These are phyloP conservation scores for Fusarium metavorans DNA, from an alignment of 2,329 filamentous ascomycete genomes.

Conservation along the genomic window DNA sequence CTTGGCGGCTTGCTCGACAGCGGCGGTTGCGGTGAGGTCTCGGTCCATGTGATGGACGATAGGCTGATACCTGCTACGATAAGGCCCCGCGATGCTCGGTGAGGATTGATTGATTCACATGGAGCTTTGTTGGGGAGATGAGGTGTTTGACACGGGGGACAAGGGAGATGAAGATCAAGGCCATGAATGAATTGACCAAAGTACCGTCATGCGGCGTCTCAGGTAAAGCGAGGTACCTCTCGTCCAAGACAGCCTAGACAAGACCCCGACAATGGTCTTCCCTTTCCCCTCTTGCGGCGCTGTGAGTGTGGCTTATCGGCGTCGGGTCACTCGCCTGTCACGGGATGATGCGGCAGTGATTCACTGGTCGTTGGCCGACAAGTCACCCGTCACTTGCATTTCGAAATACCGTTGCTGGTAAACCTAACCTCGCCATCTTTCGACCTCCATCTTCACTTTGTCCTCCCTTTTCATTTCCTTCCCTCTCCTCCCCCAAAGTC, in stretches of 20 bases:
- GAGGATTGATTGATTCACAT: conserved; percentile 11
- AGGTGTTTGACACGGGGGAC: conserved; percentile 11
- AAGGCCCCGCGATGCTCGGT: conserved; percentile 37
- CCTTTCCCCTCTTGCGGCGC: conserved; percentile 1
- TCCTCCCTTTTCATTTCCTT: conserved; percentile 7
- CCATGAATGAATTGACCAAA: neutral
- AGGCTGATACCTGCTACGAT: conserved; percentile 39
- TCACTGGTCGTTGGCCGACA: conserved; percentile 44
- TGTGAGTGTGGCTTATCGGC: conserved; percentile 44
- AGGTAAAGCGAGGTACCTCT: conserved; percentile 29
- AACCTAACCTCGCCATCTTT: conserved; percentile 22
- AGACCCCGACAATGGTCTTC: neutral
- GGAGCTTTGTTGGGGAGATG: neutral
- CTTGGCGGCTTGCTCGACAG: conserved; percentile 19
- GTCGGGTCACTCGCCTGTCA: conserved; percentile 42
- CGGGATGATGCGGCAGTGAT: conserved; percentile 49
- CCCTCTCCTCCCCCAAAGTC: conserved; percentile 4
- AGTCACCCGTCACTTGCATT: conserved; percentile 40
- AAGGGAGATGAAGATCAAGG: conserved; percentile 5
- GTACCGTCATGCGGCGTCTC: conserved; percentile 20
- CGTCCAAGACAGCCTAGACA: neutral
- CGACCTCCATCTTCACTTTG: conserved; percentile 27
- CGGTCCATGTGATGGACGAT: conserved; percentile 12
- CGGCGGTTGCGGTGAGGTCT: conserved; percentile 21
- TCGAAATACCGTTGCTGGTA: conserved; percentile 35